A percentile compares a stretch with the other conserved stretches of the same genome.
These are phyloP conservation scores for Penicillium flavigenum DNA, from an alignment of 495 filamentous ascomycete species.

Conservation along the genomic window DNA sequence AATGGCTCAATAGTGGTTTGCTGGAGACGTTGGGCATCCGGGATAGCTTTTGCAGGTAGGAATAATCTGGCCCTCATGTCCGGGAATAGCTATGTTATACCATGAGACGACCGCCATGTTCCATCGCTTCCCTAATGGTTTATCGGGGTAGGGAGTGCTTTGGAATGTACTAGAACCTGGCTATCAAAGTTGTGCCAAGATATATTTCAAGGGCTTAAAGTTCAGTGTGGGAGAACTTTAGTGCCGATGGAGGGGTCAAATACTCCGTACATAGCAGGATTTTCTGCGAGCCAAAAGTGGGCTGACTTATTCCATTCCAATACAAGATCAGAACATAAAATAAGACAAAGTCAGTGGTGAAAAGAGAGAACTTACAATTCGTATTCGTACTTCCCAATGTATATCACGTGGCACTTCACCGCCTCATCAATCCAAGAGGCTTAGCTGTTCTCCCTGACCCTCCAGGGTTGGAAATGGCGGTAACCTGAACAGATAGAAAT, in stretches of 20 bases:
- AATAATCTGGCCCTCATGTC: neutral
- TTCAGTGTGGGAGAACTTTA: neutral
- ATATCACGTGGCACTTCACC: slow-evolving; percentile 14
- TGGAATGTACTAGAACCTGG: neutral
- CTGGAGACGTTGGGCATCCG: neutral
- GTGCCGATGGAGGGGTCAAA: neutral
- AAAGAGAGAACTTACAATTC: neutral
- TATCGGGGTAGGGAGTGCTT: neutral
- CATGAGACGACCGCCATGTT: no score
- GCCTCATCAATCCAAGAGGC: slow-evolving; percentile 1
- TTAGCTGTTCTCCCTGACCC: neutral
- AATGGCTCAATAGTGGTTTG: neutral
- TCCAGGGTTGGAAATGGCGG: slow-evolving; percentile 12
- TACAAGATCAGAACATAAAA: neutral
- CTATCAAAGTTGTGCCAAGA: neutral
- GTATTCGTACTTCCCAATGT: neutral
- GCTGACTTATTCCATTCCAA: neutral
- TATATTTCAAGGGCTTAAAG: neutral
- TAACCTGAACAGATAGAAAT: slow-evolving; percentile 3
- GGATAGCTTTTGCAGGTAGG: neutral
- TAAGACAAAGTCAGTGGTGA: neutral
- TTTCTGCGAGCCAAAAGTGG: neutral
- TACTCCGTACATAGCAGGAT: neutral
- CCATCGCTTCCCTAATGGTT: no score
- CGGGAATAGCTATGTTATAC: neutral